Evolutionary conservation across 192 early-diverging fungal species (phyloP), one percentile per base, ranked within the genome.

Genomic region (Backusella parvicylindrica): DNA sequence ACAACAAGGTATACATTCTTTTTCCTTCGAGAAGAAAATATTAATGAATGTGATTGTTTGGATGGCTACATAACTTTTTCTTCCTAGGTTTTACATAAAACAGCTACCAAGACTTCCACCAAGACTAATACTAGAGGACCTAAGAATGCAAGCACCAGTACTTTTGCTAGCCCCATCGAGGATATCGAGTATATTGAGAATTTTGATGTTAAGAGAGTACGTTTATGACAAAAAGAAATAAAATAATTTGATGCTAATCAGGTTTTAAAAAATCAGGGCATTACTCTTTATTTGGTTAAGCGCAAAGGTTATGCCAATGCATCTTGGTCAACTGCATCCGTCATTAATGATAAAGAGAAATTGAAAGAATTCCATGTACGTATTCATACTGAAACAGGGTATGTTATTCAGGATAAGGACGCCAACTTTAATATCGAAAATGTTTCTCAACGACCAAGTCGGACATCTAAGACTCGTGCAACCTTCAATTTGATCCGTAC

Each of bases 391-490:
- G 53, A 60, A 13, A 60, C 53, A 28, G 53, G 53, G 2, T 60
- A 60, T 60, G 53, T 60, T 60, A 60, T 60, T 28, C 12, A 60
- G 53, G 53, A 60, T 28, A 28, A 35, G 16, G 32, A 16, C 11
- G 65, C 15, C 21, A 26, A 31, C 13, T 66, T 68, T 35, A 53
- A 15, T 33, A 26, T 35, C 13, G 43, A 38, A 69, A 23, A 13
- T 9, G 12, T 37, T 64, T 26, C 37, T 53, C 12, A 50, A 26
- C 43, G 64, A 66, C 73, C 60, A 21, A 8, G 21, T 5, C 74
- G 41, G 7, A n/a, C 38, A 49, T 64, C 60, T 5, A 77, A 77
- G 43, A 71, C 53, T 21, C 68, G 69, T 28, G 75, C 75, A 9
- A 38, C 64, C 12, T 30, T 71, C 1, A 37, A 47, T 12, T 41